Base-by-base conservation (phyloP, 1,284 basidiomycete genomes). In the Fistulinella staudtii region DNA sequence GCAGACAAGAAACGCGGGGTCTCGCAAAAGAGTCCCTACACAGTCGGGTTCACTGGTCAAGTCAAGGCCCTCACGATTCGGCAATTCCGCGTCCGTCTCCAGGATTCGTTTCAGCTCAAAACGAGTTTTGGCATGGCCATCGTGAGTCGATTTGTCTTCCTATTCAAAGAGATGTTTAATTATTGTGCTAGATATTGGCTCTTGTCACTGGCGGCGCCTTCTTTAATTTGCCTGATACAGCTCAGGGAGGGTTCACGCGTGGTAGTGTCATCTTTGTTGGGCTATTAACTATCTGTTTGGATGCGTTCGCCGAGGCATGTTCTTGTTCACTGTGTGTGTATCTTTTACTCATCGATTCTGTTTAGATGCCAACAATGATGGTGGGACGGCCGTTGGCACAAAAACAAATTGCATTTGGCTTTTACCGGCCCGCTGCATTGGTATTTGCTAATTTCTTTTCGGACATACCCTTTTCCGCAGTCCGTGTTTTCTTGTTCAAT, bases 1-100 rank as follows among this genome's bases (percentile, higher is more conserved):
- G 81, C 82, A 4, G 84, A 91, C 63, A 94, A 94, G 74, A 85
- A 89, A 66, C 78, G 76, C 42, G 85, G 89, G 18, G 90, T 91
- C 3, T 80, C 85, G 20, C 83, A 82, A 67, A 88, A 87, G 70
- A 89, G 85, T 51, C 86, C 90, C 3, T 95, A 93, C 69, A 93
- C 89, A 4, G 80, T 93, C 22, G 82, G 86, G 2, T 91, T 89
- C 66, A 63, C 68, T 31, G 77, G 79, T 3, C 91, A 94, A 62
- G 80, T 91, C 41, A 69, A 72, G 58, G 84, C 86, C 1, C 72
- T 94, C 47, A 76, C 80, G 22, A 73, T 78, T 43, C 76, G 93
- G 27, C 85, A 92, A 65, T 86, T 92, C 69, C 79, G 82, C 54
- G 79, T 85, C 23, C 59, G 80, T 45, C 66, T 91, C 48, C 91